Base-by-base conservation (phyloP, 768 basidiomycete species). In the Tulasnella sp. region DNA sequence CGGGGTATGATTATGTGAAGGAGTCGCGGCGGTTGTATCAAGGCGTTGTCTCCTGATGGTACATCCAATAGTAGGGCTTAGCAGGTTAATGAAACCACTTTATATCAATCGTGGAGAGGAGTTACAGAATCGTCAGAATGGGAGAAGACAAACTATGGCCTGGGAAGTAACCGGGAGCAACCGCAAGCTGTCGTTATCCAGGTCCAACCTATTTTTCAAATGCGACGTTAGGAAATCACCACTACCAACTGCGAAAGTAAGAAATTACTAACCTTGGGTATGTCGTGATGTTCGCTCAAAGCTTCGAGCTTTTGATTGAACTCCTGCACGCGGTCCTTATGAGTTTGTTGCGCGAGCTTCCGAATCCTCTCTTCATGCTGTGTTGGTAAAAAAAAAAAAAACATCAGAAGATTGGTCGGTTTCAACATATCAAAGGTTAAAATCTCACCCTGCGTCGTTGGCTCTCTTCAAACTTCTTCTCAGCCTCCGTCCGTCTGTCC, bases 241-340 rank as follows among this genome's bases (percentile, higher is more conserved):
- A 66, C 61, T 42, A 52, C 64, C 64, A 59, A 53, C 52, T 41
- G 41, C 32, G 61, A 9, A 56, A 60, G 34, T 66, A 62, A 30
- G 48, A 21, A 17, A 4, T 10, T 32, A 42, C 52, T 8, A 2
- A 56, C 89, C 80, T 94, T 93, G 42, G 91, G 91, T 67, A 93
- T 92, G 70, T 94, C 91, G 71, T 95, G 88, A 77, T 93, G 92
- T 74, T 94, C 91, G 70, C 86, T 88, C 60, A 93, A 78, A 60
- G 80, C 74, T 72, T 94, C 92, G 8, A 96, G 76, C 69, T 93
- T 87, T 24, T 79, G 67, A 68, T 96, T 96, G 67, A 94, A 90
- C 67, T 93, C 90, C 64, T 80, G 83, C 38, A 96, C 92, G 44
- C 92, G 84, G 62, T 96, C 92, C 73, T 96, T 96, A 73, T 96